Evolutionary conservation across 805 yeast species (phyloP), one percentile per base, ranked within the genome.

Genomic region (Lachancea fermentati): DNA sequence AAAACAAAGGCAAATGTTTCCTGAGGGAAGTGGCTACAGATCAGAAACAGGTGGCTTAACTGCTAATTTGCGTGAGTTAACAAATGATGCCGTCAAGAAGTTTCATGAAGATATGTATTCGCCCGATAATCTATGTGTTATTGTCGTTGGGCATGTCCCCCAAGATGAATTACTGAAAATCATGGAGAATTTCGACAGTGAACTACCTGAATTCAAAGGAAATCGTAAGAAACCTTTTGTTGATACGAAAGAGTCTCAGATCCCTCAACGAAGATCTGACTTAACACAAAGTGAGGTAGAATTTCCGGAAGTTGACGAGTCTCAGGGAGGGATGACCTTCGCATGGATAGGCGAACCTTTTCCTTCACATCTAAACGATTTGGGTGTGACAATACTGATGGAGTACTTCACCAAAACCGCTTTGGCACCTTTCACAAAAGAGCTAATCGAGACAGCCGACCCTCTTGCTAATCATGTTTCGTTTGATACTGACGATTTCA

Each of bases 1-100:
- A 38, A 65, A 78, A 45, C 85, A 79, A 54, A 72, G 79, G 52
- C 54, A 73, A 0, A 52, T 84, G 51, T 83, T 73, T 46, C 62
- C 67, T 13, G 57, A 68, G 9, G 68, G 70, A 0, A 82, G 91
- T 16, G 97, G 96, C 2, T 93, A 91, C 58, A 76, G 88, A 8
- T 79, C 93, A 6, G 97, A 93, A 58, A 91, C 97, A 6, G 98
- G 98, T 38, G 98, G 98, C 0, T 64, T 87, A 35, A 77, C 87
- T 62, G 71, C 73, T 19, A 86, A 87, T 43, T 72, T 93, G 49
- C 76, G 97, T 45, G 71, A 69, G 2, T 69, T 93, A 51, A 74
- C 84, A 1, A 81, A 79, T 49, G 83, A 80, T 1, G 79, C 81
- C 33, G 91, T 93, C 49, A 73, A 81, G 49, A 64, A 78, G 16